phyloP scores from a whole-genome alignment of 257 asterid genomes.

The Prunella vulgaris region DNA sequence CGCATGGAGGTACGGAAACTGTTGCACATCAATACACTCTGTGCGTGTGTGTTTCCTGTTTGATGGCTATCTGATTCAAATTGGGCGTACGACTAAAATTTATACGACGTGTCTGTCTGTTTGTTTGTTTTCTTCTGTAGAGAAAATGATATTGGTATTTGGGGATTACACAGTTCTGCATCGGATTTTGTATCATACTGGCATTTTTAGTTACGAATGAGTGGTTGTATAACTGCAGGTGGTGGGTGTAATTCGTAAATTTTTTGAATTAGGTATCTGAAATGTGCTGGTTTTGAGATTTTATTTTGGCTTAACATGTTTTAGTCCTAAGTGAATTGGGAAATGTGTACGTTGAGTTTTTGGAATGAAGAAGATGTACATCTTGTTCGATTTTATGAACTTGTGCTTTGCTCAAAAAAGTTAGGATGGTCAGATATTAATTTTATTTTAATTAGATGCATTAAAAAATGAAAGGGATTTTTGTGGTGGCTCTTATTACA shows the following conservation, averaged over 20 bases:
- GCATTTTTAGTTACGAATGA: not conserved
- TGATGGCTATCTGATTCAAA: not conserved
- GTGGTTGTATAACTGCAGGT: not conserved
- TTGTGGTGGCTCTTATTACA: not conserved
- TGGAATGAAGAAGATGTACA: not conserved
- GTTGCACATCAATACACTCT: not conserved
- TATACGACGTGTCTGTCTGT: not conserved
- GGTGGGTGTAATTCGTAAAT: constrained; percentile 3
- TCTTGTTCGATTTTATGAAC: not conserved
- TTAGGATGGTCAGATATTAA: not conserved
- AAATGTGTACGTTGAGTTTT: not conserved
- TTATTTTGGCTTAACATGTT: not conserved
- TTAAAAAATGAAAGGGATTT: not conserved
- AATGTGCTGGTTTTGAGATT: not conserved
- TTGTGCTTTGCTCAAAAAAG: not conserved
- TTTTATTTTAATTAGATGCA: too few species aligned
- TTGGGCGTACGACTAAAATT: not conserved
- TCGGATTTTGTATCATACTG: not conserved
- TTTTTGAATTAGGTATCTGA: not conserved
- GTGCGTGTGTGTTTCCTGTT: not conserved
- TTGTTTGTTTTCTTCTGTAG: not conserved
- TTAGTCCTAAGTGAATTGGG: not conserved
- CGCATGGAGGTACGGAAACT: constrained; percentile 66
- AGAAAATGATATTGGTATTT: not conserved
- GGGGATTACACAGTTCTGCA: not conserved